Conservation (phyloP, 2,329 filamentous ascomycete genomes). For the Phialophora tarda region DNA sequence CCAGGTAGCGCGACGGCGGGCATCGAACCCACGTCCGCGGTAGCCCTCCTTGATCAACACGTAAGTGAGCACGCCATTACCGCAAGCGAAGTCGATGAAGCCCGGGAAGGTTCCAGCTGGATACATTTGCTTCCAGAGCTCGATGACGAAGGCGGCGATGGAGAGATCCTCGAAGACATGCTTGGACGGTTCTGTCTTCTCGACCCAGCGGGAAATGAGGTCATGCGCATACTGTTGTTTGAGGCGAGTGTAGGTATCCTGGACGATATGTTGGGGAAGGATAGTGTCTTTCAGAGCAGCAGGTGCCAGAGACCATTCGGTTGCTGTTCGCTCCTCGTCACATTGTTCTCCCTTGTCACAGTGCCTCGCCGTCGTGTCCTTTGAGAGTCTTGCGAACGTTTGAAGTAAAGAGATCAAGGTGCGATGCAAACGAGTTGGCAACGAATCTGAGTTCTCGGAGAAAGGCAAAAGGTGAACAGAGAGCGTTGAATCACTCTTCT, state of each 20-base stretch:
- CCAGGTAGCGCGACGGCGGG: conserved; percentile 85
- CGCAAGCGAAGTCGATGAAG: conserved; percentile 95
- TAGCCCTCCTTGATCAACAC: conserved; percentile 83
- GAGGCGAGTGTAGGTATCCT: conserved; percentile 79
- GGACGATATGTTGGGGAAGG: conserved; percentile 75
- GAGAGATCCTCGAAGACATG: conserved; percentile 94
- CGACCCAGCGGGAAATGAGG: conserved; percentile 78
- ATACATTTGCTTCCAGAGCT: conserved; percentile 90
- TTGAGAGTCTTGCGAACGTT: conserved; percentile 47
- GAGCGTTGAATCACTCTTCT: conserved; percentile 42
- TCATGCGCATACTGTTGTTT: conserved; percentile 77
- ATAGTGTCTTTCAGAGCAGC: conserved; percentile 82
- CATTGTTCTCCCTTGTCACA: conserved; percentile 39
- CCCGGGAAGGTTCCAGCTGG: conserved; percentile 68
- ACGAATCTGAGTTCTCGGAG: conserved; percentile 43
- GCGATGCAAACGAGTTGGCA: conserved; percentile 48
- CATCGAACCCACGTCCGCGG: conserved; percentile 88
- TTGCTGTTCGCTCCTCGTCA: conserved; percentile 72
- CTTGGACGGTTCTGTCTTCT: conserved; percentile 84
- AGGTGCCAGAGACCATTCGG: conserved; percentile 72
- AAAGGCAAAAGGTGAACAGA: conserved; percentile 61
- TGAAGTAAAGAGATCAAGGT: conserved; percentile 47
- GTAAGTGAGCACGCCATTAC: conserved; percentile 88
- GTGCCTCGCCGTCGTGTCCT: conserved; percentile 13
- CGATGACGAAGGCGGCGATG: conserved; percentile 90